Evolutionary conservation across 2,329 filamentous ascomycete species (phyloP), one percentile per base, ranked within the genome.

Genomic region (Aphanoascus verrucosus): DNA sequence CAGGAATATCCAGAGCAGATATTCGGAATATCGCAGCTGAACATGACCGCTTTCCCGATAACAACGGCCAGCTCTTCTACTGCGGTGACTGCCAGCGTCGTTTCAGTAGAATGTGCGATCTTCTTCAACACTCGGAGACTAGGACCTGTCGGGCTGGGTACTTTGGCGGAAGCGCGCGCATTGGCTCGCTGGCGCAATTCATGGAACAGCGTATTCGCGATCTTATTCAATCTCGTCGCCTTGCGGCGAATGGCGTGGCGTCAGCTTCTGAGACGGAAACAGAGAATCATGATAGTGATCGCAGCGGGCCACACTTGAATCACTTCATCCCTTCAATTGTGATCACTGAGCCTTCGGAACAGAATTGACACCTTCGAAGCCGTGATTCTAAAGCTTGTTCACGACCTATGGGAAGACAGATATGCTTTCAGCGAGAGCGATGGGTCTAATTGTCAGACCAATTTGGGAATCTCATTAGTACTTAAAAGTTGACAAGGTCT

Each of bases 121-220:
- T 61, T 9, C 43, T 62, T 40, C 60, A 62, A 48, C 60, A 62
- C 52, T 54, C 54, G 1, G 60, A 62, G 46, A 57, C 57, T 1
- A 54, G 46, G n/a, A 43, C 43, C 4, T 62, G 60, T 35, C 15
- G 17, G 4, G 55, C 57, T 32, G 58, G 59, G 9, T 62, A 61
- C 35, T 55, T 49, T 43, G 54, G 44, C 20, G 56, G 53, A 4
- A 51, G 48, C 6, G 53, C 55, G 5, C 41, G 43, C 17, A 19
- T 56, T 19, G 57, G 57, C 14, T 45, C 35, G n/a, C 23, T 60
- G 15, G 53, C 58, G 35, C 42, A 56, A 32, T 56, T 57, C 47
- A 55, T 62, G 42, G 32, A 53, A n/a, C 14, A 2, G 8, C 42
- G 37, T 11, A 32, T 53, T 42, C 50, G 28, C 35, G 31, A 5